Conservation (phyloP, 2,329 filamentous ascomycete species). For the Neospermospora avenae region DNA sequence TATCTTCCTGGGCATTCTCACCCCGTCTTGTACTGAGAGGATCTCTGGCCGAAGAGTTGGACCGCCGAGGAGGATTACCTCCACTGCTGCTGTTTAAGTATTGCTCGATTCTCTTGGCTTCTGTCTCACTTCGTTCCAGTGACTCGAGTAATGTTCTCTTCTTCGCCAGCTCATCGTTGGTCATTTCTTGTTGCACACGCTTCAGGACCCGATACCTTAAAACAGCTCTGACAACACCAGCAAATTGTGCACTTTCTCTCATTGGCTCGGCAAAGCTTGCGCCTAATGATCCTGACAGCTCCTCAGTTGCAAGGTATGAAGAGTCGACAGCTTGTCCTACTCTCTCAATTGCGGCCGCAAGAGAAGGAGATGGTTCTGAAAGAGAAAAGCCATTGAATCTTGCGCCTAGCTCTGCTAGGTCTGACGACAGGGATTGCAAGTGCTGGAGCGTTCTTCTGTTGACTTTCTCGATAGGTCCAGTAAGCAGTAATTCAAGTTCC, state of each 20-base stretch:
- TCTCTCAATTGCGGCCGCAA: slow-evolving; percentile 90
- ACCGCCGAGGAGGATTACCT: slow-evolving; percentile 60
- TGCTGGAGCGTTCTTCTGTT: slow-evolving; percentile 88
- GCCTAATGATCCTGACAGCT: slow-evolving; percentile 81
- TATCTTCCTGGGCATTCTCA: slow-evolving; percentile 67
- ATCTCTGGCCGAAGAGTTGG: slow-evolving; percentile 54
- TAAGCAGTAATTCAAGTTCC: slow-evolving; percentile 82
- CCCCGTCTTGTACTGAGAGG: slow-evolving; percentile 42
- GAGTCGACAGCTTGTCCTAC: slow-evolving; percentile 92
- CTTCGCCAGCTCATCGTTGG: slow-evolving; percentile 85
- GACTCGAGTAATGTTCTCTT: slow-evolving; percentile 80
- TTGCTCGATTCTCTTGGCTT: slow-evolving; percentile 90
- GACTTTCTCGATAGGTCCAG: slow-evolving; percentile 94
- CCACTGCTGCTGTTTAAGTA: slow-evolving; percentile 77
- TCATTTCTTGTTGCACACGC: slow-evolving; percentile 96
- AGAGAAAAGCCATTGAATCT: slow-evolving; percentile 95
- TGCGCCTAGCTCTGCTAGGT: slow-evolving; percentile 91
- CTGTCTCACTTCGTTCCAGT: slow-evolving; percentile 88
- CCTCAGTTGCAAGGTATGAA: slow-evolving; percentile 93
- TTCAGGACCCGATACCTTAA: slow-evolving; percentile 89
- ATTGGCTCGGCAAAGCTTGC: slow-evolving; percentile 96
- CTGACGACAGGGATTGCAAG: slow-evolving; percentile 75
- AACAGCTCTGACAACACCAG: slow-evolving; percentile 85
- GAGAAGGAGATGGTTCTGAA: slow-evolving; percentile 83
- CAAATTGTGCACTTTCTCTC: slow-evolving; percentile 96